A percentile compares a stretch with the other conserved stretches of the same genome.
Conservation (phyloP, 1,139 yeast species). For the Candida pseudoviswanathii region DNA sequence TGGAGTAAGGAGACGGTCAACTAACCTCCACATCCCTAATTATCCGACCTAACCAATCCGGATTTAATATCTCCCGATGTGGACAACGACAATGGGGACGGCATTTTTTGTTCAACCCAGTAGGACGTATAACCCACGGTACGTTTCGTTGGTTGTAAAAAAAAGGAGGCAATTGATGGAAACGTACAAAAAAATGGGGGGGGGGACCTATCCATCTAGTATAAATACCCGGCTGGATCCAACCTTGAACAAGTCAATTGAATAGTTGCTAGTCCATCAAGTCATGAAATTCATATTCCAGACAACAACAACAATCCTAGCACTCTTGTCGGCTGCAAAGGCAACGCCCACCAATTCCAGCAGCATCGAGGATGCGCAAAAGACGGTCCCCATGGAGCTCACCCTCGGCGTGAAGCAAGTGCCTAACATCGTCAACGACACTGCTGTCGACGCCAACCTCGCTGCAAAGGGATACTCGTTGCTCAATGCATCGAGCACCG, state of each 20-base stretch:
- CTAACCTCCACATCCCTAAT: too few relatives aligned
- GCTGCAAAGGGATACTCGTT: slow-evolving; percentile 28
- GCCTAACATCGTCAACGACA: slow-evolving; percentile 27
- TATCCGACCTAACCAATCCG: too few relatives aligned
- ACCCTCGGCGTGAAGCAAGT: slow-evolving; percentile 25
- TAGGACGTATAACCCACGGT: too few relatives aligned
- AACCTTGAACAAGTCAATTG: neutral
- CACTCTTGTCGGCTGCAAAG: slow-evolving; percentile 5
- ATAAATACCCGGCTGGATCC: too few relatives aligned
- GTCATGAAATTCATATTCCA: neutral
- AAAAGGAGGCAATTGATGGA: too few relatives aligned
- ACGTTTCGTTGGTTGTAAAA: too few relatives aligned
- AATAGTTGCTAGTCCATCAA: neutral
- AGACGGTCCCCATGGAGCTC: slow-evolving; percentile 18
- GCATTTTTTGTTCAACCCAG: too few relatives aligned
- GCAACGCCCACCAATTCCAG: slow-evolving; percentile 9
- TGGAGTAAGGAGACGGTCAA: too few relatives aligned
- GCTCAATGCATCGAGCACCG: slow-evolving; percentile 18
- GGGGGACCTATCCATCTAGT: too few relatives aligned
- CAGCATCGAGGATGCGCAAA: slow-evolving; percentile 10
- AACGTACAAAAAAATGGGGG: too few relatives aligned
- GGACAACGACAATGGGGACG: too few relatives aligned
- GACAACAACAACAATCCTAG: slow-evolving; percentile 2
- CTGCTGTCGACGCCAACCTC: slow-evolving; percentile 29
- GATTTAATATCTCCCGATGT: too few relatives aligned